A percentile compares a stretch with the other conserved stretches of the same genome.
Evolutionary conservation across 108 stramenopile species (phyloP).

Genomic region (Skeletonema costatum): DNA sequence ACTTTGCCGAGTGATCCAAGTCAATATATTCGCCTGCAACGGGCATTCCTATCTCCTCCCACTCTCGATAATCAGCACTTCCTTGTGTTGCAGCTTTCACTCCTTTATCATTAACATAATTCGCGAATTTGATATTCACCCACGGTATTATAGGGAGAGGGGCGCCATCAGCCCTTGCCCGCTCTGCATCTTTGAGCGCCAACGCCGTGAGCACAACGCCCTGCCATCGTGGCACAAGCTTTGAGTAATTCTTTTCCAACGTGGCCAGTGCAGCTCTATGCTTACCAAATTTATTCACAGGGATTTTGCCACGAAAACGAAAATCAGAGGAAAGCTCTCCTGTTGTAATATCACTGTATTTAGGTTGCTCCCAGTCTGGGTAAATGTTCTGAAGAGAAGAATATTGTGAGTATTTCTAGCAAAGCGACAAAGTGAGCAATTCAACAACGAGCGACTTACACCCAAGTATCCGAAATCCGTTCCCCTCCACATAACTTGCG

Average conservation of each 20-base stretch:
- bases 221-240: slow-evolving; percentile 35
- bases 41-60: slow-evolving; percentile 1
- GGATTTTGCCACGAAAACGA: background rate
- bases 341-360: background rate
- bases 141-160: background rate
- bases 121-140: background rate
- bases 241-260: background rate
- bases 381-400: background rate
- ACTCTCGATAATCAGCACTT: background rate
- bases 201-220: slow-evolving; percentile 28
- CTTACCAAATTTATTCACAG: background rate
- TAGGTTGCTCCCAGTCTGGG: background rate
- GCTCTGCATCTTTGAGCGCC: background rate
- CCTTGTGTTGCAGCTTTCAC: background rate
- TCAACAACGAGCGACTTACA: background rate
- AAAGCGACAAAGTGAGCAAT: background rate
- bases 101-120: background rate
- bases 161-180: background rate
- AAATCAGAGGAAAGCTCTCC: background rate
- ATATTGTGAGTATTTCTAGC: background rate
- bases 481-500: slow-evolving; percentile 2
- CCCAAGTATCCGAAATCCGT: slow-evolving; percentile 4
- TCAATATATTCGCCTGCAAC: background rate
- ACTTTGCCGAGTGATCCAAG: background rate
- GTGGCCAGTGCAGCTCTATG: background rate